Evolutionary conservation across 148 eudicot species (phyloP).

Genomic region (Rhododendron simsii): DNA sequence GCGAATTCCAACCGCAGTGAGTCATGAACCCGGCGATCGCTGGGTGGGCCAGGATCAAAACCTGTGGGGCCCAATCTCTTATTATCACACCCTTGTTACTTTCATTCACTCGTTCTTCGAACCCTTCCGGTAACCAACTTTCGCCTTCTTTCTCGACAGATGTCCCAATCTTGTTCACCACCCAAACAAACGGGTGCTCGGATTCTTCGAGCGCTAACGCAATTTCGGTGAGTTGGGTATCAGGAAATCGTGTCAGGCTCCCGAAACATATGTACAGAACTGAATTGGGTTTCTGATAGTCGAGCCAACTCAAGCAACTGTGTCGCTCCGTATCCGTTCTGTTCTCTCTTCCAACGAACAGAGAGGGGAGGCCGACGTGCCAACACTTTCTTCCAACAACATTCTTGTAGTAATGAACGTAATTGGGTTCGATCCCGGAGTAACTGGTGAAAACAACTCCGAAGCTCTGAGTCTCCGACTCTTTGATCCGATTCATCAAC

Average conservation of each 20-base stretch:
- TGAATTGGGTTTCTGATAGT: constrained; percentile 13
- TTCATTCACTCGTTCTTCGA: constrained; percentile 20
- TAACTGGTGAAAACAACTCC: constrained; percentile 33
- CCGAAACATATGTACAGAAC: constrained; percentile 18
- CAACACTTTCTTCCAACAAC: constrained; percentile 16
- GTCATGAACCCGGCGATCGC: constrained; percentile 43
- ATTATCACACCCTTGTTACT: constrained; percentile 34
- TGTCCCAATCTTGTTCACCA: not conserved
- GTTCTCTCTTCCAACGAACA: not conserved
- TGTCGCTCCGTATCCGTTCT: not conserved
- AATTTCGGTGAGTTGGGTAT: constrained; percentile 6
- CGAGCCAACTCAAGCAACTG: constrained; percentile 37
- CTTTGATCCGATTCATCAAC: not conserved
- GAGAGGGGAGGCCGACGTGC: constrained; percentile 37
- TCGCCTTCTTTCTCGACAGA: not conserved
- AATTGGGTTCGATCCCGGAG: constrained; percentile 27
- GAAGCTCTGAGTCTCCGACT: constrained; percentile 27
- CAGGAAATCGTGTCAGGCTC: constrained; percentile 11
- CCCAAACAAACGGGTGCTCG: constrained; percentile 11
- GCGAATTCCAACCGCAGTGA: constrained; percentile 65
- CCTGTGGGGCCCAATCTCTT: constrained; percentile 56
- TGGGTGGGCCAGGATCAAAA: constrained; percentile 31
- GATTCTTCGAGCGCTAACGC: constrained; percentile 11
- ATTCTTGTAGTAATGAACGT: constrained; percentile 27
- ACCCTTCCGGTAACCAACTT: constrained; percentile 11